These are phyloP conservation scores for Aspergillus amoenus DNA, from an alignment of 2,329 filamentous ascomycete species.

Conservation along the genomic window DNA sequence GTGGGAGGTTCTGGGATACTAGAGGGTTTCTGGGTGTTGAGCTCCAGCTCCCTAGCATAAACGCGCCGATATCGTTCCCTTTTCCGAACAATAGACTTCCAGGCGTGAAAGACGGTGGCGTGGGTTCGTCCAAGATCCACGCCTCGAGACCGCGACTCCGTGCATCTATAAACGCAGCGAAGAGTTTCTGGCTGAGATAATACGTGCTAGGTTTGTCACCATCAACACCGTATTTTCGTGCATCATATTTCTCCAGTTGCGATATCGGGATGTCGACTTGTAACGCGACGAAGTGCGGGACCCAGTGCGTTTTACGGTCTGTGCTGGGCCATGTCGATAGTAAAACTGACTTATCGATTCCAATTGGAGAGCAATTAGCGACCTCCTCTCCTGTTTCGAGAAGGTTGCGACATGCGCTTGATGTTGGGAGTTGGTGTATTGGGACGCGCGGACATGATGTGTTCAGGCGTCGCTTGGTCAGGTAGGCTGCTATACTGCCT, in stretches of 20 bases:
- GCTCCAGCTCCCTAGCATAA: neutral
- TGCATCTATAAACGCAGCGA: neutral
- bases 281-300: slow-evolving; percentile 3
- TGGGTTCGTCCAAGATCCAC: neutral
- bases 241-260: neutral
- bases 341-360: neutral
- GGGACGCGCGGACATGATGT: neutral
- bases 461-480: neutral
- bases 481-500: no score
- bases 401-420: neutral
- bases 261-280: slow-evolving; percentile 5
- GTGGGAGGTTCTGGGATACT: neutral
- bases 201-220: neutral
- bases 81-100: neutral
- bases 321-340: neutral
- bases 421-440: neutral
- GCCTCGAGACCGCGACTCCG: neutral
- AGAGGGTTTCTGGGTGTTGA: neutral
- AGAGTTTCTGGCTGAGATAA: neutral
- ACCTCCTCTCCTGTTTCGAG: neutral
- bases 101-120: neutral
- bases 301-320: neutral
- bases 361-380: neutral
- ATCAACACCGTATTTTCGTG: neutral
- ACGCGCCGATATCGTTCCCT: neutral